These are phyloP conservation scores for Lepidium africanum DNA, from an alignment of 345 rosid genomes.

Conservation along the genomic window DNA sequence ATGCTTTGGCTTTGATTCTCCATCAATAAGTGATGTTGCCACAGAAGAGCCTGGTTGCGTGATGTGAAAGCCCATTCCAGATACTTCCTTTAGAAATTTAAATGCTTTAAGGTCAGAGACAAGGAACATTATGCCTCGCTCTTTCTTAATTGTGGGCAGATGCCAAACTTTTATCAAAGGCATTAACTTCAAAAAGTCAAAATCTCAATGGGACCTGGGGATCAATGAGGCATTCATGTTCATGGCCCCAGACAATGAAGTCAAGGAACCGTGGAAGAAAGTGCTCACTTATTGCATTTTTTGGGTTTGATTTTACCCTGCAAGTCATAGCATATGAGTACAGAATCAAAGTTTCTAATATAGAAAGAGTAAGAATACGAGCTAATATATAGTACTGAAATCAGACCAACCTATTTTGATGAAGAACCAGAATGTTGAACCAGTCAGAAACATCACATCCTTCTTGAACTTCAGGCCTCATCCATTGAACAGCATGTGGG, in stretches of 20 bases:
- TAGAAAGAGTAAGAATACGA: neutral
- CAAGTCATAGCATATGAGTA: slow-evolving; percentile 12
- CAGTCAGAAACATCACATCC: slow-evolving; percentile 76
- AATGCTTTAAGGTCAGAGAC: slow-evolving; percentile 30
- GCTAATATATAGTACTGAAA: neutral
- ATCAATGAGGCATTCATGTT: slow-evolving; percentile 92
- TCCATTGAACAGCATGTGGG: slow-evolving; percentile 98
- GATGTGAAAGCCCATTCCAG: slow-evolving; percentile 98
- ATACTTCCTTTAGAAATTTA: slow-evolving; percentile 68
- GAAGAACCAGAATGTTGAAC: slow-evolving; percentile 97
- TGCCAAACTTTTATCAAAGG: neutral
- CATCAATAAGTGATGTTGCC: slow-evolving; percentile 96
- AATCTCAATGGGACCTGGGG: slow-evolving; percentile 58
- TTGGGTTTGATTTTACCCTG: slow-evolving; percentile 95
- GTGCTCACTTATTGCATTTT: slow-evolving; percentile 97
- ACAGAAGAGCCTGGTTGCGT: slow-evolving; percentile 99
- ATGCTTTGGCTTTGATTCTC: slow-evolving; percentile 98
- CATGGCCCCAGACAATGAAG: slow-evolving; percentile 97
- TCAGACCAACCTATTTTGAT: slow-evolving; percentile 79
- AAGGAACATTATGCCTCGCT: neutral
- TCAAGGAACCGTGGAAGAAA: slow-evolving; percentile 92
- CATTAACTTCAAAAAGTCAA: neutral
- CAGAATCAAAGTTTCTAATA: neutral
- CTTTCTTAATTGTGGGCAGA: neutral
- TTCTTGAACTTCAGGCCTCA: slow-evolving; percentile 96